phyloP scores from a whole-genome alignment of 208 protist species.

The Leishmania turanica region DNA sequence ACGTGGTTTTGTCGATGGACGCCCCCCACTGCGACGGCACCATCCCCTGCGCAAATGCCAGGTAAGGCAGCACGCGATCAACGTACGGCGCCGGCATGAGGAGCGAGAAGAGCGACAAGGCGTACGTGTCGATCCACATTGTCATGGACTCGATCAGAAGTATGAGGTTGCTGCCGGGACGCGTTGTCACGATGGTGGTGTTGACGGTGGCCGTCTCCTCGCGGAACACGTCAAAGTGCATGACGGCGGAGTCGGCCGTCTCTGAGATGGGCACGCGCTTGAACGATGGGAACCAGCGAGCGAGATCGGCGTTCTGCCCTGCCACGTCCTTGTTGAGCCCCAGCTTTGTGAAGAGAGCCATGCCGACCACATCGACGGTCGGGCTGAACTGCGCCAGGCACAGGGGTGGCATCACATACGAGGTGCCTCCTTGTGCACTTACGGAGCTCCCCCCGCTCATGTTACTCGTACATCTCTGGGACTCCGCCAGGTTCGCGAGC shows the following conservation, averaged over 20 bases:
- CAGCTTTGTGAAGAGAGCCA: conserved; percentile 70
- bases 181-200: conserved; percentile 50
- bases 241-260: conserved; percentile 14
- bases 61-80: conserved; percentile 32
- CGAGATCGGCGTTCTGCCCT: conserved; percentile 41
- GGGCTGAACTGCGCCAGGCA: conserved; percentile 43
- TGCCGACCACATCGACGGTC: conserved; percentile 49
- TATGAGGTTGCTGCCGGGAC: conserved; percentile 34
- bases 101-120: conserved; percentile 51
- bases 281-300: conserved; percentile 62
- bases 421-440: neutral
- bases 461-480: neutral
- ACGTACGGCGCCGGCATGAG: conserved; percentile 55
- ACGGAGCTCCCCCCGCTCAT: neutral
- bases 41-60: conserved; percentile 46
- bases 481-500: neutral
- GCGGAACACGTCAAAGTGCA: conserved; percentile 43
- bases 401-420: conserved; percentile 27
- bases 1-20: conserved; percentile 14
- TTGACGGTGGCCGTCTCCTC: conserved; percentile 15
- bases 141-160: conserved; percentile 50
- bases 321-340: conserved; percentile 37
- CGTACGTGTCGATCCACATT: conserved; percentile 59
- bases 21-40: conserved; percentile 43
- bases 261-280: conserved; percentile 5